Percentiles rank a stretch among this genome's conserved stretches.
These are phyloP conservation scores for Plectosphaerella sp. DNA, from an alignment of 2,329 filamentous ascomycete species.

Conservation along the genomic window DNA sequence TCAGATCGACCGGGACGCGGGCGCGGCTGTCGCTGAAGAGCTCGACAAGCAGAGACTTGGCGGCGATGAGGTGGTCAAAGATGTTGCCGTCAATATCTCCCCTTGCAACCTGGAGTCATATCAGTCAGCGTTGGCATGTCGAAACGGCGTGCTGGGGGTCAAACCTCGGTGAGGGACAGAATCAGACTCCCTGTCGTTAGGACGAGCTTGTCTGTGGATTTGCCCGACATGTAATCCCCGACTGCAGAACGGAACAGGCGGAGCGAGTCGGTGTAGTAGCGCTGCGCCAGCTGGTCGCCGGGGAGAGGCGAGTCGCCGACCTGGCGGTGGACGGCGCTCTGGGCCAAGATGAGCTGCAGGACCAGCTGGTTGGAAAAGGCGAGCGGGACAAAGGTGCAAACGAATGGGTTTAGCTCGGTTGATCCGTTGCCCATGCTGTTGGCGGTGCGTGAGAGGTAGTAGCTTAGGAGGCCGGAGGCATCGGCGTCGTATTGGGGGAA, in stretches of 20 bases:
- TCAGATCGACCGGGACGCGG: constrained; percentile 28
- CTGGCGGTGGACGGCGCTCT: constrained; percentile 34
- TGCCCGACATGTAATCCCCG: constrained; percentile 24
- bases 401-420: constrained; percentile 38
- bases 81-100: constrained; percentile 40
- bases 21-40: constrained; percentile 26
- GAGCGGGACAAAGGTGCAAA: constrained; percentile 38
- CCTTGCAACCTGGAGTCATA: constrained; percentile 25
- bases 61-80: constrained; percentile 39
- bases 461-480: constrained; percentile 39
- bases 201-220: constrained; percentile 18
- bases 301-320: constrained; percentile 17
- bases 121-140: background rate
- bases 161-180: constrained; percentile 42
- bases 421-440: constrained; percentile 44
- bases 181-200: constrained; percentile 39
- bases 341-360: constrained; percentile 40
- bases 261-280: constrained; percentile 30
- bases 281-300: constrained; percentile 24
- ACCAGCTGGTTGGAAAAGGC: constrained; percentile 40
- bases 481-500: constrained; percentile 15
- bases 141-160: background rate
- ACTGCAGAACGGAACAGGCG: constrained; percentile 27
- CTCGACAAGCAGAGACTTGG: constrained; percentile 33
- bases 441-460: constrained; percentile 38